Base-by-base conservation (phyloP, 192 early-diverging fungal species). In the Coemansia sp. region DNA sequence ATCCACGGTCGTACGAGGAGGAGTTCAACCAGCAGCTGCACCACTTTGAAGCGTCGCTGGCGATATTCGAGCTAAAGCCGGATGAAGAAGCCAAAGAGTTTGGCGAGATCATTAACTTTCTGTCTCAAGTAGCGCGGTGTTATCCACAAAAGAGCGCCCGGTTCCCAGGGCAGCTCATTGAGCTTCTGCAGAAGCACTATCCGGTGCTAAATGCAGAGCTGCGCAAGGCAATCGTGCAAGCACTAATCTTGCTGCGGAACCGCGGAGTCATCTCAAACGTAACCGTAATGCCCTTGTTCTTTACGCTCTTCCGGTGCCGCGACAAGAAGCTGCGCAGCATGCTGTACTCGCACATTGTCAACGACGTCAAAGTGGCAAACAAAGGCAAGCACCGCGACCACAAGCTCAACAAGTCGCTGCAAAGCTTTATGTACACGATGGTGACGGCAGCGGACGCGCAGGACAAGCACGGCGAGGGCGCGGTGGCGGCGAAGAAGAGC, bases 361-460 rank as follows among this genome's bases (percentile, higher is more conserved):
- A 84, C 53, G 95, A 99, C 76, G 95, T 99, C 82, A 94, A 94
- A 71, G 87, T 85, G 55, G 86, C 93, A 48, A 99, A 98, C 82
- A 85, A 83, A 28, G 78, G 78, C 38, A 95, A 94, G 71, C 84
- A 87, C 25, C 95, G 94, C 77, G 97, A 99, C 85, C 95, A 97
- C 87, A 93, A 92, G 74, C 83, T 99, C 52, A 99, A 99, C 88
- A 98, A 96, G 73, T 88, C 91, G 17, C 82, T 99, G 46, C 97
- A 98, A 82, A 91, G 91, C 58, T 97, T 91, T 66, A 98, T 99
- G 96, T 99, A 94, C 75, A 96, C 89, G 53, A 94, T 99, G 88
- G 80, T 97, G 19, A 89, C 87, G 44, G 82, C 85, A 38, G 85
- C 87, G 12, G 86, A 87, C 44, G 77, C 85, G 1, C 85, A 85